phyloP scores from a whole-genome alignment of 2,329 filamentous ascomycete species.

The Monosporascus sp. region DNA sequence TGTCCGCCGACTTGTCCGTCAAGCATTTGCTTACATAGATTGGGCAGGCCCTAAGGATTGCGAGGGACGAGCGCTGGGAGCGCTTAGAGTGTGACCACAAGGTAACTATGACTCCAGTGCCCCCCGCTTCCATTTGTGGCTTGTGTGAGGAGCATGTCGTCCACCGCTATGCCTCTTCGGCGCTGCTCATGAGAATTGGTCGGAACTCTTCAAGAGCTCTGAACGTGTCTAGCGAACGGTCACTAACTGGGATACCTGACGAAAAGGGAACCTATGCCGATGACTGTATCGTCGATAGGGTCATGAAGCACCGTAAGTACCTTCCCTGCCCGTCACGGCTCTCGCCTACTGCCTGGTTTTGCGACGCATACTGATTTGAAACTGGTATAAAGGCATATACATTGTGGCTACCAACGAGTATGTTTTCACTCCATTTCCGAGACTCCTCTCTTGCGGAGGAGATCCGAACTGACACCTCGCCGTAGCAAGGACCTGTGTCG shows the following conservation, averaged over 20 bases:
- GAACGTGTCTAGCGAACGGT: too few relatives aligned
- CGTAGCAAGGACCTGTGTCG: slow-evolving; percentile 66
- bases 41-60: slow-evolving; percentile 63
- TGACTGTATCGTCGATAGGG: slow-evolving; percentile 75
- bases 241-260: too few relatives aligned
- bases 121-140: too few relatives aligned
- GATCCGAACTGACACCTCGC: slow-evolving; percentile 44
- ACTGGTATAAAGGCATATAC: slow-evolving; percentile 51
- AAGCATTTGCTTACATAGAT: neutral
- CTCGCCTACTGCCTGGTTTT: neutral
- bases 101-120: slow-evolving; percentile 5
- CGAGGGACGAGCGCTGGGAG: slow-evolving; percentile 84
- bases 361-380: neutral
- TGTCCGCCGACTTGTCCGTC: neutral
- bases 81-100: slow-evolving; percentile 85
- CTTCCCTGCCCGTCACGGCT: neutral
- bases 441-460: slow-evolving; percentile 37
- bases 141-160: too few relatives aligned
- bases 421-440: slow-evolving; percentile 17
- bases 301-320: slow-evolving; percentile 52
- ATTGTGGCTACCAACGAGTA: slow-evolving; percentile 63
- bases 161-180: too few relatives aligned
- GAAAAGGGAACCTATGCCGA: slow-evolving; percentile 57
- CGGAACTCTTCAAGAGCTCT: too few relatives aligned
- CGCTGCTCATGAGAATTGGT: too few relatives aligned